These are phyloP conservation scores for Starmerella stellata DNA, from an alignment of 805 yeast species.

Conservation along the genomic window DNA sequence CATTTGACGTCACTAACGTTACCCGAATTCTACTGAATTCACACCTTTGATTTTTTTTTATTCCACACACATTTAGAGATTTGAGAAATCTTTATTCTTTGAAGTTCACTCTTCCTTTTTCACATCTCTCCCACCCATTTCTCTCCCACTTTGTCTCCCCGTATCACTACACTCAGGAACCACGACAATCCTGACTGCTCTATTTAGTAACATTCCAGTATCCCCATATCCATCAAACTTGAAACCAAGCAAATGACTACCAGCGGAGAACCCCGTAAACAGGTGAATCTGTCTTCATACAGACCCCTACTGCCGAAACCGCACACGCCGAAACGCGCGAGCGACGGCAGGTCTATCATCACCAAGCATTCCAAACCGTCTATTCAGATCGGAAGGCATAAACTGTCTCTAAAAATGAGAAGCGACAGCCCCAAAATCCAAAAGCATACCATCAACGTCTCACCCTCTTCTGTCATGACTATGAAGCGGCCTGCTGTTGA, in stretches of 20 bases:
- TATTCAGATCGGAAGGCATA: background rate
- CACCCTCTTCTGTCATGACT: too few species aligned
- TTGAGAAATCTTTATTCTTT: background rate
- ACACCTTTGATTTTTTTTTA: too few species aligned
- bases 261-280: background rate
- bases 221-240: too few species aligned
- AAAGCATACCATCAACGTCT: background rate
- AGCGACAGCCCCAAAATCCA: background rate
- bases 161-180: background rate
- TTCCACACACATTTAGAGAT: too few species aligned
- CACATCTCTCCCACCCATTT: background rate
- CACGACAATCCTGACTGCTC: too few species aligned
- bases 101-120: background rate
- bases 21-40: too few species aligned
- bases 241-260: background rate
- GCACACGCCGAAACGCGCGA: conserved; percentile 4
- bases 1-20: too few species aligned
- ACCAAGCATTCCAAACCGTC: background rate
- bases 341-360: conserved; percentile 6
- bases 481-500: too few species aligned
- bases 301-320: conserved; percentile 25
- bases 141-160: background rate
- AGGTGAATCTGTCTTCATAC: conserved; percentile 17
- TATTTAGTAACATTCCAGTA: too few species aligned
- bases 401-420: background rate